Base-by-base conservation (phyloP, 2,329 filamentous ascomycete genomes). In the Pyrenophora graminea region DNA sequence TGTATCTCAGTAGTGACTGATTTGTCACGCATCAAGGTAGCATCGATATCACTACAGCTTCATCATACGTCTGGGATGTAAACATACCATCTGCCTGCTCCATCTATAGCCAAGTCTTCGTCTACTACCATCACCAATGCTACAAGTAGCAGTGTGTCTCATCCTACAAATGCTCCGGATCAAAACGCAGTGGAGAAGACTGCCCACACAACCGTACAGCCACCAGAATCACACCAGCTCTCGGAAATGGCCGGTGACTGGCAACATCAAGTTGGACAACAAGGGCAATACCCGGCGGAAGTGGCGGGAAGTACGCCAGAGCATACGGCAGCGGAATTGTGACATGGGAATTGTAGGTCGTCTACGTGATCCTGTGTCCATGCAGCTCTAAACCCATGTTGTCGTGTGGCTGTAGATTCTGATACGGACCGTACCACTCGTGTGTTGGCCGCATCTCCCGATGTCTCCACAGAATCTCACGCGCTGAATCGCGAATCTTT, bases 31-130 rank as follows among this genome's bases (percentile, higher is more conserved):
- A 7, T 17, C 25, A 56, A 30, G 58, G 55, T 23, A 48, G 53
- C 21, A 47, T 61, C 38, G 46, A 58, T 39, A 21, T 61, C 23
- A 56, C 47, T 39, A 45, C 45, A 19, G 51, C 46, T 18, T 18
- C 39, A 30, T 59, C 53, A 12, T 61, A 55, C 34, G 41, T 53
- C 10, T 61, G 58, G 58, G 51, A 55, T 21, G 53, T 61, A 17
- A 53, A 59, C 21, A 57, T 61, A 51, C 44, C 56, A 39, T 53
- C 53, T 30, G 33, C 17, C 51, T n/a, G 49, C 41, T n/a, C 38
- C 48, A 21, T 30, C 34, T 12, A 6, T 27, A 17, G 19, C 44
- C 30, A 31, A 37, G 17, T 53, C 55, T 43, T 45, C 47, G 19
- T 30, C 6, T 30, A 9, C 9, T 3, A 10, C 25, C 25, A 9